Percentiles rank a stretch among this genome's conserved stretches.
These are phyloP conservation scores for Xanthoceras sorbifolium DNA, from an alignment of 345 rosid species.

Conservation along the genomic window DNA sequence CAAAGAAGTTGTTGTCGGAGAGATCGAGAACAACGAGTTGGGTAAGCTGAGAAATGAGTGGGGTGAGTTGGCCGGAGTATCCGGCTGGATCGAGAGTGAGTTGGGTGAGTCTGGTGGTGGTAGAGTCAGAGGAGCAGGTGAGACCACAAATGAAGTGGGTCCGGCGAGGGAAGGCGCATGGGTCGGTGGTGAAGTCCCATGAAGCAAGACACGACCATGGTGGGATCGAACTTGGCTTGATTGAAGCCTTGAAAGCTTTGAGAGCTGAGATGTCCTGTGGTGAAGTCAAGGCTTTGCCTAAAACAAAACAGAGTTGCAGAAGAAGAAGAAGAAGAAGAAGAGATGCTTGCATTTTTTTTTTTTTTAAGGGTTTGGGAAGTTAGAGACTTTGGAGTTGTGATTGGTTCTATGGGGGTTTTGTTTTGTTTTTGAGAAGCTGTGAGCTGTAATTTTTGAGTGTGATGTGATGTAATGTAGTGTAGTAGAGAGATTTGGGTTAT, in stretches of 20 bases:
- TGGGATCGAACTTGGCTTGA: constrained; percentile 56
- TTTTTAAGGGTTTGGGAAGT: not conserved
- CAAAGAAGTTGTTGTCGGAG: constrained; percentile 70
- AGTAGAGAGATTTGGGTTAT: not conserved
- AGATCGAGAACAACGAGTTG: constrained; percentile 64
- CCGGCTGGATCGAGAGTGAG: constrained; percentile 83
- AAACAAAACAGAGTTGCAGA: not conserved
- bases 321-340: constrained; percentile 4
- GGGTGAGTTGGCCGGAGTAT: constrained; percentile 77
- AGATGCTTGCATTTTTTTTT: not conserved
- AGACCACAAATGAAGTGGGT: constrained; percentile 69
- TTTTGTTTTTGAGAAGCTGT: not conserved
- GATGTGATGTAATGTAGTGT: not conserved
- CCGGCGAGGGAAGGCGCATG: constrained; percentile 69
- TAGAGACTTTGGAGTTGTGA: not conserved
- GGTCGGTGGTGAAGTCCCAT: constrained; percentile 72
- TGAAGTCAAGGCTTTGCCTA: constrained; percentile 37
- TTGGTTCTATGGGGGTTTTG: no score
- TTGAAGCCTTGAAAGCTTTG: constrained; percentile 57
- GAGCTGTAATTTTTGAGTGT: not conserved
- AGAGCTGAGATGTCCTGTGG: constrained; percentile 57
- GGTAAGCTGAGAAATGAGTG: constrained; percentile 61
- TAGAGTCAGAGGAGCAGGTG: constrained; percentile 56
- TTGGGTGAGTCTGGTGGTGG: constrained; percentile 55
- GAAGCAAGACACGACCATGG: constrained; percentile 66